Conservation (phyloP, 2,329 filamentous ascomycete species). For the Byssochlamys sp. region DNA sequence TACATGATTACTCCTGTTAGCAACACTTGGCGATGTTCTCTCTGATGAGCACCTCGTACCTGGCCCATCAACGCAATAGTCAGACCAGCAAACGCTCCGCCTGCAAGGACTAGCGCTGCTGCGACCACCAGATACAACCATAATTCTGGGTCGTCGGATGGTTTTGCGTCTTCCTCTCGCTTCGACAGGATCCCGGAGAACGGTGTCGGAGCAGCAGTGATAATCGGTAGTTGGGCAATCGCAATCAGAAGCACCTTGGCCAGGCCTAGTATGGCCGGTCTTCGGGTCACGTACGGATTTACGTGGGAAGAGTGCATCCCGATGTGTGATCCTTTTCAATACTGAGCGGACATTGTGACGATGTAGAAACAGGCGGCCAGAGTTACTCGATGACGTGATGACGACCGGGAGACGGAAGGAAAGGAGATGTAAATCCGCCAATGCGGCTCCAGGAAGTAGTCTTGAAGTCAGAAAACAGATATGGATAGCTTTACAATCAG, state of each 20-base stretch:
- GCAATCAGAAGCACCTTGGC: slow-evolving; percentile 32
- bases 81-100: slow-evolving; percentile 87
- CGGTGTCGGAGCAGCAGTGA: slow-evolving; percentile 28
- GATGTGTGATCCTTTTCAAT: background rate
- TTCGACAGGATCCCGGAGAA: slow-evolving; percentile 13
- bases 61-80: slow-evolving; percentile 61
- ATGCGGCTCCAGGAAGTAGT: background rate
- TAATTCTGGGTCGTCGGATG: slow-evolving; percentile 53
- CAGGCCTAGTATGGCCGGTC: slow-evolving; percentile 32
- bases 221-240: slow-evolving; percentile 28
- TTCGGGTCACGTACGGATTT: slow-evolving; percentile 25
- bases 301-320: slow-evolving; percentile 10
- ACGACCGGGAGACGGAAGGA: background rate
- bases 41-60: slow-evolving; percentile 17
- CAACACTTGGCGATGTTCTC: background rate
- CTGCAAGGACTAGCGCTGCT: slow-evolving; percentile 69
- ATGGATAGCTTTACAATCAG: background rate
- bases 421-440: background rate
- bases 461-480: background rate
- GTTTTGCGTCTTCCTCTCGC: slow-evolving; percentile 36
- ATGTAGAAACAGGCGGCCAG: background rate
- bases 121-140: slow-evolving; percentile 77
- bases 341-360: background rate
- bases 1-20: slow-evolving; percentile 13
- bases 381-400: background rate